Evolutionary conservation across 2,329 filamentous ascomycete genomes (phyloP), one percentile per base, ranked within the genome.

Genomic region (Metarhizium anisopliae): DNA sequence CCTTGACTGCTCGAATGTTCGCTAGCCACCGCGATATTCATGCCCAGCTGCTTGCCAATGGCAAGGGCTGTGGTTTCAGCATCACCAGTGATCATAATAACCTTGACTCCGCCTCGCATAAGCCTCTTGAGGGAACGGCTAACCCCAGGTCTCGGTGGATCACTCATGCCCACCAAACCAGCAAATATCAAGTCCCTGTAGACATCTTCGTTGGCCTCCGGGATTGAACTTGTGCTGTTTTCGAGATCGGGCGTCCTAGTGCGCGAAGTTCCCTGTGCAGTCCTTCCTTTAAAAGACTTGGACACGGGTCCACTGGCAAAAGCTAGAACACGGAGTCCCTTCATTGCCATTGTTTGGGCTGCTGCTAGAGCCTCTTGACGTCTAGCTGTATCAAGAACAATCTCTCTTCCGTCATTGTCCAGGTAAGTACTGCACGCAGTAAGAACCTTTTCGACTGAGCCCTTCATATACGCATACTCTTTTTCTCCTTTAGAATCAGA

Each of bases 31-130:
- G 79, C 81, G 56, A 97, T 83, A 2, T 86, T 84, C 90, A 99
- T 99, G 45, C 94, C 94, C n/a, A 99, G 79, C 66, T 96, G 93
- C 70, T 83, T 90, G 35, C 90, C 94, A 67, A 99, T 97, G 0
- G 94, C 94, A 50, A 96, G 79, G 2, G 94, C 94, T 2, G 94
- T 99, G 1, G 90, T 90, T 69, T 97, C 91, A 16, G 94, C 90
- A 70, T 99, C 94, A 57, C 94, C 94, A 10, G 94, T 99, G 62
- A 99, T 97, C 94, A 99, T 99, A 63, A 99, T 95, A 51, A 99
- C 90, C 70, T 91, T 94, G 59, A 99, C 94, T 43, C 93, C 93
- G 54, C 94, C 94, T 51, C 90, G 85, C 86, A 97, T 93, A 55
- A 99, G 76, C 59, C 88, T 86, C 62, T 90, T 82, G 62, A 99